These are phyloP conservation scores for Globisporangium uncinulatum DNA, from an alignment of 352 stramenopile species.

Conservation along the genomic window DNA sequence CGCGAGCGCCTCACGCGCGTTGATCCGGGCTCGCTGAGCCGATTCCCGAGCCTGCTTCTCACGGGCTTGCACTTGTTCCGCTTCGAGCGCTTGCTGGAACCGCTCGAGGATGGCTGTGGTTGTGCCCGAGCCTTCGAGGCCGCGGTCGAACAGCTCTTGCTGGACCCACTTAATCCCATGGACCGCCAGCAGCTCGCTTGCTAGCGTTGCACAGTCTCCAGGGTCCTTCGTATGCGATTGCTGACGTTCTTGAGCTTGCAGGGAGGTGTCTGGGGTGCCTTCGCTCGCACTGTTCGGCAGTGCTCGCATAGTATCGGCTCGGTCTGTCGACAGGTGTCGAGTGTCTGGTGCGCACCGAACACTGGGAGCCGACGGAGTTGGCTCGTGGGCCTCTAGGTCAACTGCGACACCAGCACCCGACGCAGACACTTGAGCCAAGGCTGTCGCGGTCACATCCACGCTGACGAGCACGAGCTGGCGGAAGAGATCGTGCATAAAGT, in stretches of 20 bases:
- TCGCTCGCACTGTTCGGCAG: too few relatives aligned
- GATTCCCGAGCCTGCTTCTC: background rate
- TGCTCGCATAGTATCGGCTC: too few relatives aligned
- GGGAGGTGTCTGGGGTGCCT: background rate
- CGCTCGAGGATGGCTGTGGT: slow-evolving; percentile 34
- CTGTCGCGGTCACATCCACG: background rate
- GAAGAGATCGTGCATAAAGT: slow-evolving; percentile 53
- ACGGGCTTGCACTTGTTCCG: slow-evolving; percentile 21
- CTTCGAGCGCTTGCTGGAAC: slow-evolving; percentile 32
- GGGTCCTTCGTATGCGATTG: too few relatives aligned
- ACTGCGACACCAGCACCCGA: background rate
- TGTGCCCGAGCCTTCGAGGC: slow-evolving; percentile 46
- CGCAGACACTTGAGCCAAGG: background rate
- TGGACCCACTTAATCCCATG: slow-evolving; percentile 68
- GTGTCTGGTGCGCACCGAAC: too few relatives aligned
- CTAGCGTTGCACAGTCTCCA: slow-evolving; percentile 13
- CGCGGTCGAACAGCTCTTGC: slow-evolving; percentile 75
- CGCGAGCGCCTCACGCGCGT: slow-evolving; percentile 22
- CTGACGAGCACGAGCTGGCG: slow-evolving; percentile 24
- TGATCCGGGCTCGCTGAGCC: slow-evolving; percentile 21
- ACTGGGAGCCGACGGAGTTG: too few relatives aligned
- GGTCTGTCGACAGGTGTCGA: too few relatives aligned
- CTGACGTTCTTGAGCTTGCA: background rate
- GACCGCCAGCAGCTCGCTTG: slow-evolving; percentile 23
- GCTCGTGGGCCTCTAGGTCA: too few relatives aligned